Evolutionary conservation across 257 asterid genomes (phyloP).

Genomic region (Solanum bulbocastanum): DNA sequence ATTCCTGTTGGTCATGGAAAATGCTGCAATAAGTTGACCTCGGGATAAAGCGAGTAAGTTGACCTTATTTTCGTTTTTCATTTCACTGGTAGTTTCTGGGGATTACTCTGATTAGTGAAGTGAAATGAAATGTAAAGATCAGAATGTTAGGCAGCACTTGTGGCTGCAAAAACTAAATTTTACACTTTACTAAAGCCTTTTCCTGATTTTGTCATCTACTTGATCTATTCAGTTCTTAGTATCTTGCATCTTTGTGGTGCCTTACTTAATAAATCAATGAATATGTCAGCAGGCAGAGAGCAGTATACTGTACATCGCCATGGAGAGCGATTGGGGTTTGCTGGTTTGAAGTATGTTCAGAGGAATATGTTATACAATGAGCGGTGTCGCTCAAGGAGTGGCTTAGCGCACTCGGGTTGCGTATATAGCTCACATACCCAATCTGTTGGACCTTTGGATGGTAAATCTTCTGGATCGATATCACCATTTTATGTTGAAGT

Average conservation of each 20-base stretch:
- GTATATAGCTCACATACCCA: conserved; percentile 13
- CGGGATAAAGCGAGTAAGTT: not conserved
- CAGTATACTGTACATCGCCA: conserved; percentile 23
- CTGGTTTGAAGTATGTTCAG: conserved; percentile 13
- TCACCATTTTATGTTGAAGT: conserved; percentile 16
- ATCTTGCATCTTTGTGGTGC: not conserved
- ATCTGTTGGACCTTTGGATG: conserved; percentile 18
- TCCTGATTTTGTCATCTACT: not conserved
- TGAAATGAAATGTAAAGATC: not conserved
- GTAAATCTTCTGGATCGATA: conserved; percentile 17
- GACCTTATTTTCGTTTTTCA: not conserved
- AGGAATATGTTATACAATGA: conserved; percentile 20
- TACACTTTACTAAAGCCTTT: not conserved
- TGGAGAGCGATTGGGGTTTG: conserved; percentile 22
- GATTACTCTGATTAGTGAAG: not conserved
- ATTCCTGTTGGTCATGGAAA: not conserved
- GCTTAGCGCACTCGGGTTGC: conserved; percentile 13
- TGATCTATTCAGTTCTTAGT: not conserved
- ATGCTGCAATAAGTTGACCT: not conserved
- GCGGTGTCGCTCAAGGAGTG: conserved; percentile 20
- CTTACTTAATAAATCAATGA: not conserved
- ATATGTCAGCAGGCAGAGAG: conserved; percentile 17
- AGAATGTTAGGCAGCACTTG: not conserved
- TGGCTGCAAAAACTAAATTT: not conserved
- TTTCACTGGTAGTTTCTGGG: not conserved